phyloP scores from a whole-genome alignment of 495 filamentous ascomycete species.

The Corynascus novoguineensis region DNA sequence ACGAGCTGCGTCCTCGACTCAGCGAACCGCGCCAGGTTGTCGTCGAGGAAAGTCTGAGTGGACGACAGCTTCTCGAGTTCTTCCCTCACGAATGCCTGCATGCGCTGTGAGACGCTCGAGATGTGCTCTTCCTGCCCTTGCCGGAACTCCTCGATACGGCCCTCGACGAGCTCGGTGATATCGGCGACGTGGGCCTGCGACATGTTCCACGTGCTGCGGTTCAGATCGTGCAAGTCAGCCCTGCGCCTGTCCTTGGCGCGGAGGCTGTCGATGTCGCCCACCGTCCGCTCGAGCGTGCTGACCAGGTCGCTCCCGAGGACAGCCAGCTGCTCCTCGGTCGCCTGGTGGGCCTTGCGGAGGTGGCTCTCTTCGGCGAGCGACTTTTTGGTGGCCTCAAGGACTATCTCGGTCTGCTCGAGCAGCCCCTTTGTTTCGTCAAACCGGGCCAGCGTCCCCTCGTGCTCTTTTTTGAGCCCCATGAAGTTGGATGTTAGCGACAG shows the following conservation, averaged over 20 bases:
- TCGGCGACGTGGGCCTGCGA: constrained; percentile 69
- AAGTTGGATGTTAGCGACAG: constrained; percentile 79
- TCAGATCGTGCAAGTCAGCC: constrained; percentile 71
- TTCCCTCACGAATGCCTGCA: constrained; percentile 64
- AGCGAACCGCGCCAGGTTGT: constrained; percentile 59
- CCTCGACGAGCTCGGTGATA: constrained; percentile 70
- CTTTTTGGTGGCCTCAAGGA: constrained; percentile 67
- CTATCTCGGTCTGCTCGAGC: constrained; percentile 80
- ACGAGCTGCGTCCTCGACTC: constrained; percentile 60
- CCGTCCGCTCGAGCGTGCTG: constrained; percentile 64
- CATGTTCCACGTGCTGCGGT: constrained; percentile 70
- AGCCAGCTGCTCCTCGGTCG: constrained; percentile 72
- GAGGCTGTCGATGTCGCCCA: constrained; percentile 71
- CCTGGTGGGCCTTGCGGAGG: constrained; percentile 76
- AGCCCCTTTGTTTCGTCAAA: constrained; percentile 74
- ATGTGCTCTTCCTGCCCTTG: constrained; percentile 63
- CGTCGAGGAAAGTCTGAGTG: constrained; percentile 62
- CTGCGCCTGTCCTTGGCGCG: constrained; percentile 79
- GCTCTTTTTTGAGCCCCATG: constrained; percentile 77
- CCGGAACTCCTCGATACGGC: constrained; percentile 62
- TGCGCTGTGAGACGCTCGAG: constrained; percentile 57
- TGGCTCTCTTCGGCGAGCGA: constrained; percentile 72
- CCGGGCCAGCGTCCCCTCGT: constrained; percentile 63
- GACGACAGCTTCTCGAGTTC: constrained; percentile 64
- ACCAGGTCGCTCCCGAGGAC: constrained; percentile 68